Percentiles rank a stretch among this genome's conserved stretches.
Evolutionary conservation across 176 grass and related monocot species (phyloP).

Genomic region (Triticum urartu): DNA sequence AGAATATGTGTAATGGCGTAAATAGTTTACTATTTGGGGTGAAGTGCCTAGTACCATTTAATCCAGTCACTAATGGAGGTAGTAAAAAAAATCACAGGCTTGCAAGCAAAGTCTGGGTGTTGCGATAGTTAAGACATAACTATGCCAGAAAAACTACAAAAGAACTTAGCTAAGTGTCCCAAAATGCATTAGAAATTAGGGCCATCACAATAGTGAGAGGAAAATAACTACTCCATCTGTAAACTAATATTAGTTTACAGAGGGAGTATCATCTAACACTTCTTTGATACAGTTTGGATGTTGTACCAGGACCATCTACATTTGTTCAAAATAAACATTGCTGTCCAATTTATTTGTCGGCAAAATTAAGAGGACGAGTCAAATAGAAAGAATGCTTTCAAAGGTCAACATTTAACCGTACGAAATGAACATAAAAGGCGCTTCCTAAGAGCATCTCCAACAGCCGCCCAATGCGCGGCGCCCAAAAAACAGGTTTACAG

Average conservation of each 20-base stretch:
- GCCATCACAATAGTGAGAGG: neutral
- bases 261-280: neutral
- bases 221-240: neutral
- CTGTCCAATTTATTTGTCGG: neutral
- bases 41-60: neutral
- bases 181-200: neutral
- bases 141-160: neutral
- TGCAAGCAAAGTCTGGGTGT: neutral
- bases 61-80: neutral
- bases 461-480: no score
- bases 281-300: neutral
- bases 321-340: neutral
- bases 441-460: neutral
- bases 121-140: neutral
- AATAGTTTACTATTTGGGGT: conserved; percentile 11
- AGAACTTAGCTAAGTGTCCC: neutral
- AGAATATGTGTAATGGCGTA: neutral
- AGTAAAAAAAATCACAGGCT: conserved; percentile 7
- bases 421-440: neutral
- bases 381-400: neutral
- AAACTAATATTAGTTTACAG: no score
- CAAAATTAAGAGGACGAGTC: neutral
- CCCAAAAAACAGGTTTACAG: no score
- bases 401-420: neutral
- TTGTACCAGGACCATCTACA: neutral